Base-by-base conservation (phyloP, 495 filamentous ascomycete species). In the Neurospora sp. region DNA sequence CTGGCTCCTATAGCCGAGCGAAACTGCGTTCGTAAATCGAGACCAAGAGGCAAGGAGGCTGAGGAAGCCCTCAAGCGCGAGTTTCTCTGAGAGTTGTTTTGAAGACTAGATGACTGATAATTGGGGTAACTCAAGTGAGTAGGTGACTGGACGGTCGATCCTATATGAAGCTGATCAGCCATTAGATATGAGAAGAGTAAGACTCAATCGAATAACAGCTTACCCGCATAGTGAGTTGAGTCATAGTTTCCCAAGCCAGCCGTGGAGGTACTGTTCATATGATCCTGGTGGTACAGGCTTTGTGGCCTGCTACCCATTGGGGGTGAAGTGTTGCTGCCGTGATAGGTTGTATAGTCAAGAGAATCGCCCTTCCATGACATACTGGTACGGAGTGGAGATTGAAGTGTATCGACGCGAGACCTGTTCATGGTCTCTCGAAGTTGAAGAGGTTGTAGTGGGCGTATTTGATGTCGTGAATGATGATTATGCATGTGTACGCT, bases 291-390 rank as follows among this genome's bases (percentile, higher is more conserved):
- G 76, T 81, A 76, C 76, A 76, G 69, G 72, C 83, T 69, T 72
- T 82, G 69, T 72, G 84, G 85, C 70, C 85, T 78, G 39, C 80
- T 79, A 27, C 76, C 80, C 59, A 87, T 81, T 65, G 83, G 82
- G 9, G 86, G 82, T 71, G 84, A 87, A 20, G 79, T 76, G 48
- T 79, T 80, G 16, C 81, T 80, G 16, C 72, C 75, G 27, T 84
- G 80, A 72, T 85, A 86, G 1, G 80, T 82, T 9, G 80, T 83
- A 75, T 89, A 89, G 69, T 89, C 87, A 53, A 89, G 83, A 0
- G 87, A 83, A 73, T 87, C 86, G 22, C 84, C 87, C 77, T 89
- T 89, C 86, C 89, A 90, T 16, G 87, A 87, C 82, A 88, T 88
- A 75, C 87, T 89, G 68, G 88, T 84, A 71, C 87, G 84, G 65